Conservation (phyloP, 257 asterid species). For the Cordia subcordata region DNA sequence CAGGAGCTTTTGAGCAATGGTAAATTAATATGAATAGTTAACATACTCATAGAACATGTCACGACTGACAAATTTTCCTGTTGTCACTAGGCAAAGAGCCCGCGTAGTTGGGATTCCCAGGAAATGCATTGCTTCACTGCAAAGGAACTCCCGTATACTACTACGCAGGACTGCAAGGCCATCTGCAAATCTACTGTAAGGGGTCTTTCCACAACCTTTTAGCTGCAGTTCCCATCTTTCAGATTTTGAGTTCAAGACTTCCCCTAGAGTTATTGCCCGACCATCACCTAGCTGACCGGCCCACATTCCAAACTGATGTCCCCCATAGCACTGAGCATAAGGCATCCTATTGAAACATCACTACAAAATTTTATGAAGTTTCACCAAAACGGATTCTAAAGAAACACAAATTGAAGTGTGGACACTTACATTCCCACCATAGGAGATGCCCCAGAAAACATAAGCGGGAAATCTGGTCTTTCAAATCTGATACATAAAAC, state of each 20-base stretch:
- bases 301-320: slow-evolving; percentile 99
- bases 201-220: slow-evolving; percentile 96
- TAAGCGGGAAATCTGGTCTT: slow-evolving; percentile 75
- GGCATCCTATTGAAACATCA: slow-evolving; percentile 40
- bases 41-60: slow-evolving; percentile 99
- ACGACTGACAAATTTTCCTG: slow-evolving; percentile 77
- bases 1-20: neutral
- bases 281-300: slow-evolving; percentile 99
- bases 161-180: slow-evolving; percentile 98
- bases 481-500: slow-evolving; percentile 60
- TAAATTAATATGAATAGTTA: slow-evolving; percentile 4
- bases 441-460: slow-evolving; percentile 70
- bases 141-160: slow-evolving; percentile 91
- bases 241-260: slow-evolving; percentile 61
- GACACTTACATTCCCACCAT: slow-evolving; percentile 69
- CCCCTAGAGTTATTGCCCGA: slow-evolving; percentile 94
- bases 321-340: slow-evolving; percentile 96
- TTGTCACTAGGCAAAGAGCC: slow-evolving; percentile 86
- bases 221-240: slow-evolving; percentile 97
- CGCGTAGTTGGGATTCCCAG: slow-evolving; percentile 98
- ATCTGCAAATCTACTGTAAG: slow-evolving; percentile 99
- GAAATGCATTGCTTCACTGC: slow-evolving; percentile 97
- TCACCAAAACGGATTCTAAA: neutral
- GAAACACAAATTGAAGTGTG: neutral
- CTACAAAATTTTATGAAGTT: slow-evolving; percentile 4